A percentile compares a stretch with the other conserved stretches of the same genome.
Evolutionary conservation across 306 rosid genomes (phyloP).

Genomic region (Castanospermum australe): DNA sequence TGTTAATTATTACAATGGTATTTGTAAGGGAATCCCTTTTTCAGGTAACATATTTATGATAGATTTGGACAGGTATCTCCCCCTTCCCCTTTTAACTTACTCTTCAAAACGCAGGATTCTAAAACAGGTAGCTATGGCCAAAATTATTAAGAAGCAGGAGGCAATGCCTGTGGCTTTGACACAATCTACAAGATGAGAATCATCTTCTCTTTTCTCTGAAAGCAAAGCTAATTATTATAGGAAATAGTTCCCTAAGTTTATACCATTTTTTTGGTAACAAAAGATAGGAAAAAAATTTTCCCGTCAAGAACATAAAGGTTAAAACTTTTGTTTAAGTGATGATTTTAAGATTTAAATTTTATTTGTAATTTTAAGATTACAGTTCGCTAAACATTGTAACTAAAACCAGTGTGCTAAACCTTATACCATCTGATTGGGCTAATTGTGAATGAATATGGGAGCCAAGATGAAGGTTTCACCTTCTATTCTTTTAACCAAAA

Average conservation of each 20-base stretch:
- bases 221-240: constrained; percentile 23
- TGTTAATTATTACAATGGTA: too few species aligned
- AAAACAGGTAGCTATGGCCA: constrained; percentile 30
- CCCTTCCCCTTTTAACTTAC: not conserved
- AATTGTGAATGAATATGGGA: not conserved
- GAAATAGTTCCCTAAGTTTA: not conserved
- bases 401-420: too few species aligned
- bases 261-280: too few species aligned
- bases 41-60: not conserved
- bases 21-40: not conserved
- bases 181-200: constrained; percentile 32
- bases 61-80: not conserved
- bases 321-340: too few species aligned
- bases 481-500: not conserved
- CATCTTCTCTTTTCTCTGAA: constrained; percentile 30
- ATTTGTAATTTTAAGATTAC: too few species aligned
- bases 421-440: not conserved
- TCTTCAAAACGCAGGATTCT: not conserved
- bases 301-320: too few species aligned
- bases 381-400: too few species aligned
- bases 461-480: not conserved
- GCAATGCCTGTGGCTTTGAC: not conserved
- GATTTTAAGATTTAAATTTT: too few species aligned
- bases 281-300: too few species aligned
- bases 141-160: constrained; percentile 31